Conservation (phyloP, 495 filamentous ascomycete species). For the Aspergillus baeticus region DNA sequence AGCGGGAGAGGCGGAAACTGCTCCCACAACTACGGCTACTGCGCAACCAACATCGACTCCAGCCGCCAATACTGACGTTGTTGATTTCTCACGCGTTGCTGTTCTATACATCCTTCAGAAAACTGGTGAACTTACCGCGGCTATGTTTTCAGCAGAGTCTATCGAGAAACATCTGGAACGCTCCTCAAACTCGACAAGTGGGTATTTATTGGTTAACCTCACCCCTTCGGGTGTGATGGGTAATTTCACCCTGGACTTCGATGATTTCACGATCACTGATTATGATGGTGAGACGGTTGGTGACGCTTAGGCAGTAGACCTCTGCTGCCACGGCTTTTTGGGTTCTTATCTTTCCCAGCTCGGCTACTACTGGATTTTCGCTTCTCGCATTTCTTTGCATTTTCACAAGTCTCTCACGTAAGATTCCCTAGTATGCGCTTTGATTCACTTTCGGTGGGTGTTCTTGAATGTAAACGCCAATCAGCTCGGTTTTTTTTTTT, state of each 20-base stretch:
- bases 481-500: not conserved
- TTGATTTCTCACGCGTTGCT: conserved; percentile 48
- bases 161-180: conserved; percentile 36
- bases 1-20: conserved; percentile 10
- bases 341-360: not conserved
- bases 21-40: conserved; percentile 20
- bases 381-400: not conserved
- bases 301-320: conserved; percentile 18
- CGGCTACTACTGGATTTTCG: not conserved
- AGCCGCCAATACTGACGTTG: conserved; percentile 23
- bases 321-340: not conserved
- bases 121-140: conserved; percentile 39
- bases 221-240: conserved; percentile 23
- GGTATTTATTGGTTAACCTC: conserved; percentile 17
- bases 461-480: not conserved
- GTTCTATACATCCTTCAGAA: conserved; percentile 52
- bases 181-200: conserved; percentile 13
- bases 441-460: not conserved
- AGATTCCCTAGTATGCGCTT: not conserved
- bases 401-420: not conserved
- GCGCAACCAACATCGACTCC: conserved; percentile 16
- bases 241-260: conserved; percentile 42
- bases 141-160: conserved; percentile 31
- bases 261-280: conserved; percentile 40
- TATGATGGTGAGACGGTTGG: conserved; percentile 42